Percentiles rank a stretch among this genome's conserved stretches.
phyloP scores from a whole-genome alignment of 768 basidiomycete genomes.

The Kwoniella sp. region DNA sequence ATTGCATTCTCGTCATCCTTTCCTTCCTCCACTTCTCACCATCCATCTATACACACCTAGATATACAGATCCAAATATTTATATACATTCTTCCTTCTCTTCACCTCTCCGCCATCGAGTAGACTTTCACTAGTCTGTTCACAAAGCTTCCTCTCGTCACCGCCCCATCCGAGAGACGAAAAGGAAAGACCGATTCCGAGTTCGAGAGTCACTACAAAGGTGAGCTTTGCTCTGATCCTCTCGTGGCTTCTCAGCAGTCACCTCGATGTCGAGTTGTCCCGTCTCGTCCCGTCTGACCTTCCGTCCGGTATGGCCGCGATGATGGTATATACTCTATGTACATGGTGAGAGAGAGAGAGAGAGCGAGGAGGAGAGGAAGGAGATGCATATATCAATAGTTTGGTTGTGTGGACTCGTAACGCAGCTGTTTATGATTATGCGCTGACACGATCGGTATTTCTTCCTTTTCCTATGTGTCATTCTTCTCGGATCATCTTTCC shows the following conservation, averaged over 20 bases:
- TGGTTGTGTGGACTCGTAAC: background rate
- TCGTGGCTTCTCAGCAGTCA: background rate
- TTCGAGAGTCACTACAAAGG: conserved; percentile 2
- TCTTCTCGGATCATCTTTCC: background rate
- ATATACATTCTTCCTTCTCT: conserved; percentile 1
- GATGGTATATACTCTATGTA: too few species aligned
- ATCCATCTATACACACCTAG: background rate
- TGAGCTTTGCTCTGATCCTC: conserved; percentile 1
- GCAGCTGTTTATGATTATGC: background rate
- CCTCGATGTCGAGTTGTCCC: too few species aligned
- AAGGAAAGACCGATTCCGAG: background rate
- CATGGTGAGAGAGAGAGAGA: background rate
- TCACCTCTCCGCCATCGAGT: background rate
- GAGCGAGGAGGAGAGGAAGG: background rate
- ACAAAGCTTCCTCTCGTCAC: background rate
- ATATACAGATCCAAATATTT: background rate
- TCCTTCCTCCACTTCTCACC: conserved; percentile 6
- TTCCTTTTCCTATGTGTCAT: background rate
- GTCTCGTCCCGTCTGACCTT: too few species aligned
- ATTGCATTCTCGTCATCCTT: conserved; percentile 12
- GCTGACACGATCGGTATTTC: background rate
- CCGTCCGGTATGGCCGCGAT: too few species aligned
- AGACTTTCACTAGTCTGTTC: conserved; percentile 28
- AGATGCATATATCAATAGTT: background rate
- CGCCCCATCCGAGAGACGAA: background rate